A percentile compares a stretch with the other conserved stretches of the same genome.
phyloP scores from a whole-genome alignment of 139 green algal genomes.

The Tetradesmus obliquus region DNA sequence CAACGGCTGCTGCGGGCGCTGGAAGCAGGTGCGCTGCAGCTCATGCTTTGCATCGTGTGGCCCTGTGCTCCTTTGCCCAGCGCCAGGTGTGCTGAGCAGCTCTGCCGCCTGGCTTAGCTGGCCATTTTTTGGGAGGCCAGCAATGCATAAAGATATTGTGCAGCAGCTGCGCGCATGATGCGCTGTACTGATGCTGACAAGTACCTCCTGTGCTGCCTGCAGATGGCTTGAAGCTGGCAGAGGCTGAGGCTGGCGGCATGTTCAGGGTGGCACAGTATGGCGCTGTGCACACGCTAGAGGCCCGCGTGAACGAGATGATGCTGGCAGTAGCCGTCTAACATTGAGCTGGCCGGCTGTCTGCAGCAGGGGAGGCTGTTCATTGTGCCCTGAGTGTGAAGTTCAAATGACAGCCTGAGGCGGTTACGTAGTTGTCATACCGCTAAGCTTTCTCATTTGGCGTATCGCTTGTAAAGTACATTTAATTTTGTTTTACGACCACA shows the following conservation, averaged over 20 bases:
- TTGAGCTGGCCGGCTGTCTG: neutral
- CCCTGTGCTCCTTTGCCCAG: neutral
- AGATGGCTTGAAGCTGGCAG: conserved; percentile 63
- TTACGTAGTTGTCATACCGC: neutral
- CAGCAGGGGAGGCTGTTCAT: neutral
- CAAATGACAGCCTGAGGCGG: neutral
- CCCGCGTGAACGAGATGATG: conserved; percentile 74
- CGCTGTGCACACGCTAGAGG: conserved; percentile 60
- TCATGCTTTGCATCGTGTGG: neutral
- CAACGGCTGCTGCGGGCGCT: conserved; percentile 51
- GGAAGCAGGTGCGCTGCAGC: conserved; percentile 43
- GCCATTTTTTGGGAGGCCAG: neutral
- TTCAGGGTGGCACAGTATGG: conserved; percentile 76
- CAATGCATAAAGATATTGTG: neutral
- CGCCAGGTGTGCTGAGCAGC: neutral
- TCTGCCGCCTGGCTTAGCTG: too few species aligned
- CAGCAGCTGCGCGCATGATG: neutral
- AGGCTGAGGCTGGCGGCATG: conserved; percentile 54
- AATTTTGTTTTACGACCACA: neutral
- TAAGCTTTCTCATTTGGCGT: too few species aligned
- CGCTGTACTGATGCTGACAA: neutral
- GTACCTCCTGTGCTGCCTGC: neutral
- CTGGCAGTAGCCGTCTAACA: conserved; percentile 53
- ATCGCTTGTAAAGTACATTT: neutral
- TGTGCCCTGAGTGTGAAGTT: neutral